Conservation (phyloP, 495 filamentous ascomycete genomes). For the Corynascus novoguineensis region DNA sequence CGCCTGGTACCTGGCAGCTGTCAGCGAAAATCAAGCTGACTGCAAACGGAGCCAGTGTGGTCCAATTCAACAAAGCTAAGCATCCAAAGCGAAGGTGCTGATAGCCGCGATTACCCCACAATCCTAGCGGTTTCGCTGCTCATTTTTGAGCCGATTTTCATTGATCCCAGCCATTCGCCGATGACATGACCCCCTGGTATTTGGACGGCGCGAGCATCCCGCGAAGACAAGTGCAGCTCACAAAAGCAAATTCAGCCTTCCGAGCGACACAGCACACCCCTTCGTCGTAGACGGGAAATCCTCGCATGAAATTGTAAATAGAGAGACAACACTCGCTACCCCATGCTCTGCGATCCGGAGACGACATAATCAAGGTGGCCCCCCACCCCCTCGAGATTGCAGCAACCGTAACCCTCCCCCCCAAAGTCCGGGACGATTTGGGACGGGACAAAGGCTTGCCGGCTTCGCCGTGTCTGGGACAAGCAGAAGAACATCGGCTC, state of each 20-base stretch:
- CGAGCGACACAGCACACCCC: neutral
- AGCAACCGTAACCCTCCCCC: neutral
- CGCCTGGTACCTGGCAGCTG: constrained; percentile 1
- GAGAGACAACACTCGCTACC: neutral
- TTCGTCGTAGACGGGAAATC: constrained; percentile 2
- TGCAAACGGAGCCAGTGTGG: too few species aligned
- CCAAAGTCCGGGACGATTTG: neutral
- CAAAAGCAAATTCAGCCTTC: neutral
- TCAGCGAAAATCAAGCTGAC: neutral
- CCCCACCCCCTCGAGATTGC: neutral
- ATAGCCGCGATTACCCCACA: too few species aligned
- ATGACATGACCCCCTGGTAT: too few species aligned
- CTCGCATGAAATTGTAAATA: neutral
- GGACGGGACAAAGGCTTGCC: neutral
- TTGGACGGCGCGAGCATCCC: too few species aligned
- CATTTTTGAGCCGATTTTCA: too few species aligned
- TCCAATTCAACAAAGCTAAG: too few species aligned
- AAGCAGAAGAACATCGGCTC: constrained; percentile 5
- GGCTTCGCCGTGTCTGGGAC: constrained; percentile 10
- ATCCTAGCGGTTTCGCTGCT: too few species aligned
- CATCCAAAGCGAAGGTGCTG: too few species aligned
- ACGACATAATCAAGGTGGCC: neutral
- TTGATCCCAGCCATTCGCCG: too few species aligned
- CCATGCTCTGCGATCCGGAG: too few species aligned
- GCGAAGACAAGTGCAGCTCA: too few species aligned